These are phyloP conservation scores for Pseudogymnoascus sp. DNA, from an alignment of 2,329 filamentous ascomycete genomes.

Conservation along the genomic window DNA sequence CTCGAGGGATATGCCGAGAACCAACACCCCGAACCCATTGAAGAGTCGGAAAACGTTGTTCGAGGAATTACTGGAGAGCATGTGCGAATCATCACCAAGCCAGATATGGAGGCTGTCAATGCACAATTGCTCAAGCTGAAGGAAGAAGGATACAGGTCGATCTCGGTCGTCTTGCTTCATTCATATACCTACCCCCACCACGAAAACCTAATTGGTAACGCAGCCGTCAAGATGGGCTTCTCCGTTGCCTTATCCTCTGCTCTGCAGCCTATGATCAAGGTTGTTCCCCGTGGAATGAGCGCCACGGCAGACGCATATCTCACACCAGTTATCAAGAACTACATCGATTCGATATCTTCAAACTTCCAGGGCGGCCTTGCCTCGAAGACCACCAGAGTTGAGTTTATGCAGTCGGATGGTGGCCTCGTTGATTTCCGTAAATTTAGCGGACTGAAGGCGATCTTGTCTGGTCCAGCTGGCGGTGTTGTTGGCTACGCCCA, in stretches of 20 bases:
- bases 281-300: constrained; percentile 57
- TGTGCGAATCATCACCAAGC: constrained; percentile 49
- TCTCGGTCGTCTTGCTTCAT: constrained; percentile 61
- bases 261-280: constrained; percentile 65
- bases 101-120: constrained; percentile 35
- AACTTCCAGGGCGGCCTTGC: constrained; percentile 57
- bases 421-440: constrained; percentile 41
- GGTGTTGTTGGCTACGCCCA: constrained; percentile 60
- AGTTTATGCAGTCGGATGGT: constrained; percentile 55
- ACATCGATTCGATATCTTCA: constrained; percentile 56
- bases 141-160: constrained; percentile 50
- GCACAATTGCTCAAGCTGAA: constrained; percentile 47
- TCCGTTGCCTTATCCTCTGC: constrained; percentile 56
- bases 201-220: constrained; percentile 51
- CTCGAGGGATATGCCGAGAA: constrained; percentile 66
- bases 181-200: constrained; percentile 63
- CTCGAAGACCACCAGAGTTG: constrained; percentile 54
- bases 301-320: constrained; percentile 63
- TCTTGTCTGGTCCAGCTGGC: constrained; percentile 59
- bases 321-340: constrained; percentile 59
- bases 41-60: constrained; percentile 45
- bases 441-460: constrained; percentile 56
- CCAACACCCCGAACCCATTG: constrained; percentile 55
- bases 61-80: constrained; percentile 57
- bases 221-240: constrained; percentile 58